Evolutionary conservation across 495 filamentous ascomycete genomes (phyloP).

Genomic region (Neurospora sp.): DNA sequence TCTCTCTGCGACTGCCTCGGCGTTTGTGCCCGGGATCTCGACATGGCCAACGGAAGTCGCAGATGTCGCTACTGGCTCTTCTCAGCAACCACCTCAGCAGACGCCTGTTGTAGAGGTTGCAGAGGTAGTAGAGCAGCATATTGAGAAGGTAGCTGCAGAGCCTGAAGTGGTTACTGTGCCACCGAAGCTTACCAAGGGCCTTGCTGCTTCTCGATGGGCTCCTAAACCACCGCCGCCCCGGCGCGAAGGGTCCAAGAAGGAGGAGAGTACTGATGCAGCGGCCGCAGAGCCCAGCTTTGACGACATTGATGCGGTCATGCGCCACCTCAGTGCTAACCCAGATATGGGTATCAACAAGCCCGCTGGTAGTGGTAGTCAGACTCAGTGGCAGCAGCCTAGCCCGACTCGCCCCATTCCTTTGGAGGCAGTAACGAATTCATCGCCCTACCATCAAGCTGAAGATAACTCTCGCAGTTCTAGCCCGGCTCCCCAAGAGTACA

Average conservation of each 20-base stretch:
- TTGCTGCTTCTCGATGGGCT: constrained; percentile 27
- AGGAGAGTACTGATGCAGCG: background rate
- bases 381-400: constrained; percentile 35
- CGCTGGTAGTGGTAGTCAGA: constrained; percentile 32
- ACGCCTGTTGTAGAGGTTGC: constrained; percentile 4
- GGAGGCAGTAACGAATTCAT: constrained; percentile 32
- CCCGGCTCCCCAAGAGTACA: constrained; percentile 58
- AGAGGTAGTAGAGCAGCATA: constrained; percentile 3
- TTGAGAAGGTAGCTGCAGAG: constrained; percentile 4
- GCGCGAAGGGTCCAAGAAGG: background rate
- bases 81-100: constrained; percentile 24
- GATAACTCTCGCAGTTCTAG: constrained; percentile 65
- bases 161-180: background rate
- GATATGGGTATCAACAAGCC: constrained; percentile 60
- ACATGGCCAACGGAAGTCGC: constrained; percentile 30
- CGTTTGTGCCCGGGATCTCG: constrained; percentile 52
- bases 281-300: constrained; percentile 52
- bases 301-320: constrained; percentile 81
- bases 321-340: constrained; percentile 63
- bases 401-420: constrained; percentile 26
- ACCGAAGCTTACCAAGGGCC: constrained; percentile 12
- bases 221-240: constrained; percentile 9
- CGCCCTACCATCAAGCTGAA: constrained; percentile 45
- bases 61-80: constrained; percentile 29
- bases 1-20: constrained; percentile 57